These are phyloP conservation scores for Alternaria consortialis DNA, from an alignment of 2,329 filamentous ascomycete species.

Conservation along the genomic window DNA sequence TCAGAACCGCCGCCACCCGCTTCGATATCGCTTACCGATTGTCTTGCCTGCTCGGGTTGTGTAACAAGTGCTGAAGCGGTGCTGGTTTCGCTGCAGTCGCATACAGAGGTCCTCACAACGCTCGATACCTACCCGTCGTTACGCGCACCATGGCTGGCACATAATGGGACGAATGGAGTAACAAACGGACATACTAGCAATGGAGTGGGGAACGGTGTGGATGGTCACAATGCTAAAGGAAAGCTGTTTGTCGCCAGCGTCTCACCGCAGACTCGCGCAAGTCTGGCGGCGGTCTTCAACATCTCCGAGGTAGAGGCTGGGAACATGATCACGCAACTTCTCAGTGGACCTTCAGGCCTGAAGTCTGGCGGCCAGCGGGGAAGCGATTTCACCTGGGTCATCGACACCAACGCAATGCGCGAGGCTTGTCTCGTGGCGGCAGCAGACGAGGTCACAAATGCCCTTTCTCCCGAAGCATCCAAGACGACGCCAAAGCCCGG, in stretches of 20 bases:
- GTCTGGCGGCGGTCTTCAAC: constrained; percentile 83
- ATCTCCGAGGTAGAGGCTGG: constrained; percentile 78
- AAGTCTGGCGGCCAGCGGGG: constrained; percentile 73
- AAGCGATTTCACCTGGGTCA: constrained; percentile 85
- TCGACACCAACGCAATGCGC: constrained; percentile 86
- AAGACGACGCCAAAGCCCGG: constrained; percentile 35
- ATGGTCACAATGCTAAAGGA: constrained; percentile 55
- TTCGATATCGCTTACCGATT: constrained; percentile 95
- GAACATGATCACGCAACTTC: constrained; percentile 81
- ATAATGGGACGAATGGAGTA: constrained; percentile 38
- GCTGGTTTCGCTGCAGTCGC: constrained; percentile 93
- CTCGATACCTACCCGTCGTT: constrained; percentile 71
- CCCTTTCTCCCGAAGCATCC: constrained; percentile 40
- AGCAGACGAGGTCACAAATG: constrained; percentile 57
- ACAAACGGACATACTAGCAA: constrained; percentile 18
- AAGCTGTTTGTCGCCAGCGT: constrained; percentile 91
- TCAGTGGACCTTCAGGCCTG: constrained; percentile 75
- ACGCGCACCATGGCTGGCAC: constrained; percentile 41
- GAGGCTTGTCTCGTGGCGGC: constrained; percentile 78
- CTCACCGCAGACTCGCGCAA: constrained; percentile 89
- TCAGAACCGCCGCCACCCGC: constrained; percentile 73
- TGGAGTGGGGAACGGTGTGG: constrained; percentile 20
- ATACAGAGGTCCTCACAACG: constrained; percentile 85
- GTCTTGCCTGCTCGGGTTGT: constrained; percentile 95
- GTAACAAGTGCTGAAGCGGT: constrained; percentile 97